Percentiles rank a stretch among this genome's conserved stretches.
Conservation (phyloP, 2,329 filamentous ascomycete species). For the Xylaria hypoxylon region DNA sequence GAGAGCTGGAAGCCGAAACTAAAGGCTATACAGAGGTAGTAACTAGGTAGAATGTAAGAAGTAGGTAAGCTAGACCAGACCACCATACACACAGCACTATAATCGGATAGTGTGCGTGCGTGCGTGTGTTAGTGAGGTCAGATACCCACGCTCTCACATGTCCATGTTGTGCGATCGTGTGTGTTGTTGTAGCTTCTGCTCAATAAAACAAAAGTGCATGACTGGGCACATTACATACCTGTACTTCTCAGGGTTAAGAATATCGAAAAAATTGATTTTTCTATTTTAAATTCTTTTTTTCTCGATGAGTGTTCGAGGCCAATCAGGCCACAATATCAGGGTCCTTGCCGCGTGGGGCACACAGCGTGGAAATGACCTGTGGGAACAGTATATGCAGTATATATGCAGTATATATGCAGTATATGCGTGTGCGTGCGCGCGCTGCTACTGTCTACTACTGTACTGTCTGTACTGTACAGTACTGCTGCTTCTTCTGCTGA, state of each 20-base stretch:
- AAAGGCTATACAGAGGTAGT: too few species aligned
- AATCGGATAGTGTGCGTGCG: too few species aligned
- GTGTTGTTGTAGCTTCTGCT: constrained; percentile 3
- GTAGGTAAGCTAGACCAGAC: too few species aligned
- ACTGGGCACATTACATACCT: constrained; percentile 21
- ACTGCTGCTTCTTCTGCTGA: constrained; percentile 7
- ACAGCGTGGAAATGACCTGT: constrained; percentile 33
- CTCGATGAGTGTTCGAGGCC: constrained; percentile 31
- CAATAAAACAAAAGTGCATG: constrained; percentile 22
- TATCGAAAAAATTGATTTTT: neutral
- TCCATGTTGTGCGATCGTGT: neutral
- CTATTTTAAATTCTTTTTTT: constrained; percentile 10
- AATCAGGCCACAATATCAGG: constrained; percentile 50
- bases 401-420: constrained; percentile 10
- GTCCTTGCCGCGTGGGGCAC: constrained; percentile 52
- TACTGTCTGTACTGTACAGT: neutral
- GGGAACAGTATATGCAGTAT: constrained; percentile 5
- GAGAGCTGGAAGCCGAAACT: constrained; percentile 13
- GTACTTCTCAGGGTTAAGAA: neutral
- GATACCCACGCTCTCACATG: constrained; percentile 3
- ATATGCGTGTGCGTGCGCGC: constrained; percentile 17
- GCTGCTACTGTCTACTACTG: constrained; percentile 4
- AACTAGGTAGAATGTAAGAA: too few species aligned
- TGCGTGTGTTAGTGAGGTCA: constrained; percentile 9
- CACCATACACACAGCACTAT: too few species aligned